Evolutionary conservation across 2,329 filamentous ascomycete species (phyloP), one percentile per base, ranked within the genome.

Genomic region (Colletotrichum chrysophilum): DNA sequence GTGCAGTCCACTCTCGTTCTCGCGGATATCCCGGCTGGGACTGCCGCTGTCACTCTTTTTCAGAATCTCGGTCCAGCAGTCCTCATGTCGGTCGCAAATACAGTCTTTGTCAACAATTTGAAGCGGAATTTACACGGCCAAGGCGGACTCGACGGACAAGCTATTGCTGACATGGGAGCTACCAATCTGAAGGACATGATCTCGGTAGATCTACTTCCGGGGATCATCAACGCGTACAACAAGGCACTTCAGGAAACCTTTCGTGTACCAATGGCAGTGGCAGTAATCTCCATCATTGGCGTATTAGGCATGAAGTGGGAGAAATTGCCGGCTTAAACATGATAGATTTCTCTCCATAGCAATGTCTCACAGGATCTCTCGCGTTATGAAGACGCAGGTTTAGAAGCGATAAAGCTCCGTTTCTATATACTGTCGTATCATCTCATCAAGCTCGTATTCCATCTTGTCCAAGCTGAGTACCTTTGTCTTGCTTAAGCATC

Each of bases 181-280:
- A 93, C 92, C 0, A 88, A 91, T 77, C 85, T 95, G 36, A 88
- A 91, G 77, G 74, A 81, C 8, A 83, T 83, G 3, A 90, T 94
- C 76, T 80, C 87, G 0, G 70, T 79, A 0, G 80, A 89, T 21
- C 87, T 87, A 75, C 84, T 93, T 3, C 79, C 84, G 0, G 84
- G 86, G 0, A 91, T 94, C 38, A 85, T 93, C 21, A 77, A 82
- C 0, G 91, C 91, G 0, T 95, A 95, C 83, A 94, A 90, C 77
- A 84, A 89, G 69, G 90, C 90, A 0, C 90, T 93, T 78, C 91
- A 92, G 79, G 91, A 93, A 9, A 87, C 88, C 4, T 90, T 92
- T 48, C 92, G 90, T 7, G 86, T 93, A 76, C 87, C 88, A 10
- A 86, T 88, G 28, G 81, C 93, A 7, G 88, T 61, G 13, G 72